These are phyloP conservation scores for Fusarium anthophilum DNA, from an alignment of 2,329 filamentous ascomycete genomes.

Conservation along the genomic window DNA sequence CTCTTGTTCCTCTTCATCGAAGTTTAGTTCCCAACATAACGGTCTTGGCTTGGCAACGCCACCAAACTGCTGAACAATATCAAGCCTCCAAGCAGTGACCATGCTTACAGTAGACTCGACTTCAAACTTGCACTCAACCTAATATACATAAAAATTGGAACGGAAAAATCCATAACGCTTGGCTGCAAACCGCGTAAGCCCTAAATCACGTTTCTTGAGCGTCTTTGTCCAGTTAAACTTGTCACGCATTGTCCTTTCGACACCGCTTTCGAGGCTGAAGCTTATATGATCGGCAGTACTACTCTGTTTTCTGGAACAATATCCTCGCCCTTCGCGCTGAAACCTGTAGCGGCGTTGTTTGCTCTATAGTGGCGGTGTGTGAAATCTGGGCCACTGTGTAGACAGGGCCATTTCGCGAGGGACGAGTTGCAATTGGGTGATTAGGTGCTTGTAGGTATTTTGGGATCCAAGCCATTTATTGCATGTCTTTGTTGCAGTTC, in stretches of 20 bases:
- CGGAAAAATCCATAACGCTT: not conserved
- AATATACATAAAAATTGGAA: not conserved
- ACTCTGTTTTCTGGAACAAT: not conserved
- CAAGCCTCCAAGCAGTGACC: constrained; percentile 4
- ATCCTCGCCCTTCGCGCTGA: not conserved
- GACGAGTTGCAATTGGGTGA: not conserved
- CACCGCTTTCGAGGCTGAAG: not conserved
- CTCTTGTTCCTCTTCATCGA: not conserved
- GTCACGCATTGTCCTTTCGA: not conserved
- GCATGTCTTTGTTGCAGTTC: not conserved
- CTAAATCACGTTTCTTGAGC: not conserved
- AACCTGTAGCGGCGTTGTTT: not conserved
- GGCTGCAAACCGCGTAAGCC: not conserved
- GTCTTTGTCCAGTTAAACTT: not conserved
- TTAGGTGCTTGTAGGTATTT: not conserved
- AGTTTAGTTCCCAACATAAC: not conserved
- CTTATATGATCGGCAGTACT: not conserved
- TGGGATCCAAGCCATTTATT: not conserved
- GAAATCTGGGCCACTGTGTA: not conserved
- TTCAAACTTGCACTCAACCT: not conserved
- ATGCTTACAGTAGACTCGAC: not conserved
- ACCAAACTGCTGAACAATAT: constrained; percentile 15
- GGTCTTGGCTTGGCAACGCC: constrained; percentile 9
- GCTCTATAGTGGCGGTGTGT: not conserved
- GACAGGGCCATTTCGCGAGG: not conserved